Evolutionary conservation across 306 rosid genomes (phyloP), one percentile per base, ranked within the genome.

Genomic region (Adenanthera pavonina): DNA sequence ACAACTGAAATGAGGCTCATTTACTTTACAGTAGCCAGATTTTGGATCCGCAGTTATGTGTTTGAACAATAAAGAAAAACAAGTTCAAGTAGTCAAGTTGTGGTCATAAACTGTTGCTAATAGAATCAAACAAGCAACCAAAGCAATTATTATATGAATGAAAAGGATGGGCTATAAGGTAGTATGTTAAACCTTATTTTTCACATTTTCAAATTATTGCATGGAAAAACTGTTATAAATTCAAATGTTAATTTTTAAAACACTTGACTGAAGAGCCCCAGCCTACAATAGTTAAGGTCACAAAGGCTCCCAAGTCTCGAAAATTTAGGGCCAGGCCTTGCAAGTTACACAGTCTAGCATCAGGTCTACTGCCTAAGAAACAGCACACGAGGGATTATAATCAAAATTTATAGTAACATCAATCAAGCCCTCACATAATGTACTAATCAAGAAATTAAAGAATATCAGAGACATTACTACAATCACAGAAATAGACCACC

Each of bases 381-480:
- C 19, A 34, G 44, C 14, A 12, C 3, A 12, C 69, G n/a, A 14
- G 43, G 38, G 61, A 19, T 46, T n/a, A 60, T 30, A 30, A 30
- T 52, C 30, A 48, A 72, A 72, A 64, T 64, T 36, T 33, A 64
- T 25, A 69, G 70, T 38, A 49, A 38, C 52, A 25, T 36, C 40
- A 74, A 59, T 56, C 59, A 67, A 69, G 8, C 17, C 33, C 80
- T 72, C 46, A 43, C 69, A 48, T 38, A 57, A 33, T 38, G 33
- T 75, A 79, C 56, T 34, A 34, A 46, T 19, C 12, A 59, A 19
- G 7, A 79, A 65, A 68, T 59, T 57, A 17, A 34, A 71, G 41
- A 53, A 64, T 64, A 33, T 59, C 38, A 73, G 77, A 49, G 48
- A n/a, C 62, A 57, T 77, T 47, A 71, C 35, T 67, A 38, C 69